Conservation (phyloP, 495 filamentous ascomycete genomes). For the Talaromyces nanjingensis region DNA sequence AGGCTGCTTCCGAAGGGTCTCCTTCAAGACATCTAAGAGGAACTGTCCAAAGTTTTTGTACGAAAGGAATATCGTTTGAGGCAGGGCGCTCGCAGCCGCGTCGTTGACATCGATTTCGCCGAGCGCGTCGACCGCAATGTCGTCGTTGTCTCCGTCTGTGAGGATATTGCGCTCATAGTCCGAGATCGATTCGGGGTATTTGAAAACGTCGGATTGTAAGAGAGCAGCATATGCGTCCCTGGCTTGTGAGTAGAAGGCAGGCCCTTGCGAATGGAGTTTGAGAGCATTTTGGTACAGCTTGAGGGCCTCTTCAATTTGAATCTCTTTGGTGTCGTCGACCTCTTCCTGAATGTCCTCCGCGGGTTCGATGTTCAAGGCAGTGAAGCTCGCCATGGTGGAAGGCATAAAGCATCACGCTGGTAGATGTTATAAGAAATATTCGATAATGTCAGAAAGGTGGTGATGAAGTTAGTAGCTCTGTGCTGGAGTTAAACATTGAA, state of each 20-base stretch:
- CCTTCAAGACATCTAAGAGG: constrained; percentile 65
- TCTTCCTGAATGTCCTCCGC: constrained; percentile 87
- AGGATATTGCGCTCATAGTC: constrained; percentile 63
- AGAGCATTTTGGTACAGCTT: constrained; percentile 92
- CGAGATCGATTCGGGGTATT: constrained; percentile 74
- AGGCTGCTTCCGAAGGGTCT: constrained; percentile 18
- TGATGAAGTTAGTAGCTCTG: not conserved
- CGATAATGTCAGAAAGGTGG: not conserved
- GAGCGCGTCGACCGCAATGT: constrained; percentile 34
- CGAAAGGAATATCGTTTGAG: constrained; percentile 83
- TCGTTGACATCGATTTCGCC: constrained; percentile 45
- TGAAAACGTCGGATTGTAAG: constrained; percentile 89
- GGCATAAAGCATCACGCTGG: not conserved
- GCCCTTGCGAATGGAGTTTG: constrained; percentile 85
- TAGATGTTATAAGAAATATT: not conserved
- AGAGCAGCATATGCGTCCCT: constrained; percentile 76
- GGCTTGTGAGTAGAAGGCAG: constrained; percentile 66
- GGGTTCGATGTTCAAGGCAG: constrained; percentile 84
- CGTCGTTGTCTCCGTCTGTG: constrained; percentile 49
- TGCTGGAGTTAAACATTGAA: not conserved
- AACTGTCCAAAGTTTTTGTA: constrained; percentile 96
- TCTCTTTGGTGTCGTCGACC: constrained; percentile 88
- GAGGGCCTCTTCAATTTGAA: constrained; percentile 94
- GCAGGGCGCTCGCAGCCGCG: constrained; percentile 67
- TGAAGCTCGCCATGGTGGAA: constrained; percentile 50